Evolutionary conservation across 1,139 yeast genomes (phyloP), one percentile per base, ranked within the genome.

Genomic region (Saccharomycopsis hybrid): DNA sequence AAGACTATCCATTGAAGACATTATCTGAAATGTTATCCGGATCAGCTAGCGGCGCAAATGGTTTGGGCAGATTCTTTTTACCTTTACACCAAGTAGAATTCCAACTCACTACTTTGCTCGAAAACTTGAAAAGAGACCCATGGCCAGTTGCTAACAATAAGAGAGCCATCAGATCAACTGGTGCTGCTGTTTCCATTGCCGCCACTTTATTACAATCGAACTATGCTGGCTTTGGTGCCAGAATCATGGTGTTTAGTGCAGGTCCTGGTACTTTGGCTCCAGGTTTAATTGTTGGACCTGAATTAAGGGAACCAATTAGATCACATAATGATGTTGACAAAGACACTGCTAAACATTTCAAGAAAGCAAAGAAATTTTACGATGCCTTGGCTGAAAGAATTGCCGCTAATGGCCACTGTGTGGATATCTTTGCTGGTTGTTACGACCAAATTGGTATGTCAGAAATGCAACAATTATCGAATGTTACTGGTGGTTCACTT

Each of bases 191-290:
- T 61, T 80, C 85, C 56, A 82, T 92, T 57, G 96, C 97, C 25
- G 76, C 89, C 32, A 78, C 85, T 59, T 68, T 92, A 55, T 76
- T 89, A 58, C 96, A 92, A 62, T 82, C 85, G 46, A 76, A 95
- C n/a, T 90, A 80, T 71, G 82, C 92, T 51, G 89, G 90, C 54
- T 80, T 84, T 60, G 96, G 97, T 47, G 95, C 95, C 24, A 82
- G 97, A 66, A 76, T 92, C 60, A 82, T 88, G 77, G 74, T 92
- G 57, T 92, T 92, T 58, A 82, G 96, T 44, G 95, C 94, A 50
- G 99, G 98, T 55, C 96, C 97, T 48, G 84, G 97, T 63, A 92
- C 99, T 48, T 82, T 88, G 62, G 86, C 84, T 43, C 98, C 99
- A 9, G 99, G 99, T 62, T 72, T 88, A 69, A 89, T 92, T 61